These are phyloP conservation scores for Onygenales sp. DNA, from an alignment of 2,329 filamentous ascomycete species.

Conservation along the genomic window DNA sequence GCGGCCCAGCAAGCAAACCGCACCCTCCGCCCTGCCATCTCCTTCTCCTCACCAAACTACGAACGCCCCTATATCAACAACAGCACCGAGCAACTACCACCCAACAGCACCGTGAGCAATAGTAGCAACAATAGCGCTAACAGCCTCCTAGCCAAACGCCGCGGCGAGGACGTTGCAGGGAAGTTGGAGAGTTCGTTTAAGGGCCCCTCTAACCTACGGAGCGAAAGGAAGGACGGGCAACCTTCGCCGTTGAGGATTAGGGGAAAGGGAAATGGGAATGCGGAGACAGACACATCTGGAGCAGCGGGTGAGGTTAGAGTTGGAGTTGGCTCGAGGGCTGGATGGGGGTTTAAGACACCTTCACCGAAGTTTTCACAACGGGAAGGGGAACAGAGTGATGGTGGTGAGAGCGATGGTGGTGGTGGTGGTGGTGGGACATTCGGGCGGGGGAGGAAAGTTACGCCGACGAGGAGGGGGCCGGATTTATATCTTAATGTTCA, in stretches of 20 bases:
- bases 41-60: too few species aligned
- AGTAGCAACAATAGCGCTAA: constrained; percentile 1
- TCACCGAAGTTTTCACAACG: not conserved
- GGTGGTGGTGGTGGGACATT: not conserved
- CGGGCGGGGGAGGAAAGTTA: constrained; percentile 21
- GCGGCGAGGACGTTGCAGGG: constrained; percentile 13
- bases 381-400: not conserved
- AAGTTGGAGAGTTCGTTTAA: constrained; percentile 12
- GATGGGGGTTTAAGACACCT: not conserved
- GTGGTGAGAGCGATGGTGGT: not conserved
- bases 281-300: too few species aligned
- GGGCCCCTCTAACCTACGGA: not conserved
- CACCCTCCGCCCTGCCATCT: too few species aligned
- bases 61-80: not conserved
- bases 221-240: not conserved
- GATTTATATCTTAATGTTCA: constrained; percentile 26
- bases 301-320: not conserved
- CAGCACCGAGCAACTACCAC: not conserved
- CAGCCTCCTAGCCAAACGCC: constrained; percentile 15
- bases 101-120: constrained; percentile 1
- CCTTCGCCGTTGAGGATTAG: not conserved
- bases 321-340: not conserved
- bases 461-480: constrained; percentile 20
- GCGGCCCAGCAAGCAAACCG: too few species aligned
- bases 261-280: not conserved